Evolutionary conservation across 495 filamentous ascomycete species (phyloP).

Genomic region (Letharia columbiana): DNA sequence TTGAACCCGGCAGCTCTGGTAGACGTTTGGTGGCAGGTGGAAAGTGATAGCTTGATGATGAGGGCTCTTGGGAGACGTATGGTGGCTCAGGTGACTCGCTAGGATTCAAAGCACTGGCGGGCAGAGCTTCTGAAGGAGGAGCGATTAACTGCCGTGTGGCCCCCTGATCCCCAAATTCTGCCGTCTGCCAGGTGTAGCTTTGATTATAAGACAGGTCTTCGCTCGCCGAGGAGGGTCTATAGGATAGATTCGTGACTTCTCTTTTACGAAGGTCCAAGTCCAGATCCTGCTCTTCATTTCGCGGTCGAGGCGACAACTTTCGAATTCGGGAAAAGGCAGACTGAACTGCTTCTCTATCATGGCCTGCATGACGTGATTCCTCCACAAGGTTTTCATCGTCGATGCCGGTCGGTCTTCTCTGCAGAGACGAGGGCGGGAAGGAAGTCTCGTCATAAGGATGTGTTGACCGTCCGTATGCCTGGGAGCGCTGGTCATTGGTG

Average conservation of each 20-base stretch:
- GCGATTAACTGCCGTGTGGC: background rate
- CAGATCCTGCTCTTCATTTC: background rate
- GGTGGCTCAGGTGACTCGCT: conserved; percentile 2
- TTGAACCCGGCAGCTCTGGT: background rate
- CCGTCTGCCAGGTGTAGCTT: background rate
- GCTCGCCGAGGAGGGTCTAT: background rate
- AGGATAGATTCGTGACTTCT: background rate
- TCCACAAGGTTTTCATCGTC: background rate
- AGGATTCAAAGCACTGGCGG: conserved; percentile 9
- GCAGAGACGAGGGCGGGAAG: background rate
- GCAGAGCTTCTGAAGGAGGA: background rate
- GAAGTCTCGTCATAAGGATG: background rate
- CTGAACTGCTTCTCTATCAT: background rate
- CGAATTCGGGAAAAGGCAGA: background rate
- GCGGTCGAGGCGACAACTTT: background rate
- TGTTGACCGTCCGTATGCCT: background rate
- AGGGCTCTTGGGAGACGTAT: background rate
- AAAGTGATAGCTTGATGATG: background rate
- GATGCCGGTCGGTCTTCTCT: conserved; percentile 6
- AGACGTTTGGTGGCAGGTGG: background rate
- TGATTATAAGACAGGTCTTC: background rate
- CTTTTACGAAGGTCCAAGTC: background rate
- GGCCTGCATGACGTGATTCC: background rate
- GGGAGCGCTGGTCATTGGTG: background rate
- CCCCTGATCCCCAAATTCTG: background rate